A percentile compares a stretch with the other conserved stretches of the same genome.
phyloP scores from a whole-genome alignment of 208 protist genomes.

The Leishmania guyanensis region DNA sequence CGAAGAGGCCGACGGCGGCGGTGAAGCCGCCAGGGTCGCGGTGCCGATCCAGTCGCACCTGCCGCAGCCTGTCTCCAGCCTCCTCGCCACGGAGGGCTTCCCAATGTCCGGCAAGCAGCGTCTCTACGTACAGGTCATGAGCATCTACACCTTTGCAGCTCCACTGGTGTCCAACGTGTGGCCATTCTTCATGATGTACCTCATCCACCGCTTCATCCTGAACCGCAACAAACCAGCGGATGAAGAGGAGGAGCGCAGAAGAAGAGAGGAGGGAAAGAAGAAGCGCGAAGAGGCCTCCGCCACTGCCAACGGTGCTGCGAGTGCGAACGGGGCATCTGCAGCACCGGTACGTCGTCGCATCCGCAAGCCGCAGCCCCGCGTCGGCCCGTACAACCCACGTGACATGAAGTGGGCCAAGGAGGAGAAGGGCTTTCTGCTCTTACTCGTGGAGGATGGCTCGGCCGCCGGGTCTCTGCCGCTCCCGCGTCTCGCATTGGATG shows the following conservation, averaged over 20 bases:
- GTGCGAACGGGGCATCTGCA: not conserved
- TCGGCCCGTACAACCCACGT: slow-evolving; percentile 39
- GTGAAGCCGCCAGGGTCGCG: not conserved
- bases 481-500: slow-evolving; percentile 46
- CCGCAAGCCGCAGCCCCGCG: slow-evolving; percentile 31
- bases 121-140: slow-evolving; percentile 49
- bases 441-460: slow-evolving; percentile 44
- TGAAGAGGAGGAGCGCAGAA: slow-evolving; percentile 6
- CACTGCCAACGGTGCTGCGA: not conserved
- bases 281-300: slow-evolving; percentile 9
- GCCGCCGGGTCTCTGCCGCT: slow-evolving; percentile 35
- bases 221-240: slow-evolving; percentile 36
- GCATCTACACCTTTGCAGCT: slow-evolving; percentile 38
- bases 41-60: slow-evolving; percentile 13
- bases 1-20: slow-evolving; percentile 5
- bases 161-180: slow-evolving; percentile 48
- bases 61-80: slow-evolving; percentile 31
- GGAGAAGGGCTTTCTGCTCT: slow-evolving; percentile 72
- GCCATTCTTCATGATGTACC: slow-evolving; percentile 81
- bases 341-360: slow-evolving; percentile 26
- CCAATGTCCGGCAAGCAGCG: slow-evolving; percentile 52
- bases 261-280: not conserved
- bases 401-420: slow-evolving; percentile 64
- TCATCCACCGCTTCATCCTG: slow-evolving; percentile 60
- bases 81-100: slow-evolving; percentile 53